Conservation (phyloP, 148 eudicot genomes). For the Rhododendron henanense region DNA sequence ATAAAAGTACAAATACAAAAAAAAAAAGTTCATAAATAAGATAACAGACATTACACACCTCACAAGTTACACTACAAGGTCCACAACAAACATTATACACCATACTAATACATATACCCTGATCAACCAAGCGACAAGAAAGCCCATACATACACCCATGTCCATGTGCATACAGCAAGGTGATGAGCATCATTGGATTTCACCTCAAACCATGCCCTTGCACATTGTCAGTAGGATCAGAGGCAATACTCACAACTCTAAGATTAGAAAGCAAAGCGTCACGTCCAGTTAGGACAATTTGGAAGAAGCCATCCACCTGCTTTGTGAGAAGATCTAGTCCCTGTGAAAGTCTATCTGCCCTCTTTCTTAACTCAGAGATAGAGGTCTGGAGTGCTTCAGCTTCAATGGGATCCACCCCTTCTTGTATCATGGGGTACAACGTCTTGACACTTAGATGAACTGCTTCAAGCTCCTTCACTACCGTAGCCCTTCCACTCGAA, state of each 20-base stretch:
- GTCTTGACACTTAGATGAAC: slow-evolving; percentile 42
- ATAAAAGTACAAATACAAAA: not conserved
- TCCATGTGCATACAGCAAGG: slow-evolving; percentile 15
- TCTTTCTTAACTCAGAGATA: slow-evolving; percentile 33
- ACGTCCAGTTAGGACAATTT: slow-evolving; percentile 69
- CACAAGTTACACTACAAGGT: slow-evolving; percentile 1
- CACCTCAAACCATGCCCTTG: slow-evolving; percentile 37
- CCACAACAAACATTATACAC: not conserved
- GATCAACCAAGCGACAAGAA: slow-evolving; percentile 7
- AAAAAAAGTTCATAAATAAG: not conserved
- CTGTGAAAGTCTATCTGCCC: slow-evolving; percentile 41
- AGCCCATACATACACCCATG: slow-evolving; percentile 30
- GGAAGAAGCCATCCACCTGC: slow-evolving; percentile 81
- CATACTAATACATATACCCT: not conserved
- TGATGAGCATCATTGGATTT: slow-evolving; percentile 11
- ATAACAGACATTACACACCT: not conserved
- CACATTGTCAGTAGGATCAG: slow-evolving; percentile 32
- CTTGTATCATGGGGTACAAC: slow-evolving; percentile 40
- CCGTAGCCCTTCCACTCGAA: slow-evolving; percentile 31
- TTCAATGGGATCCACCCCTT: slow-evolving; percentile 29
- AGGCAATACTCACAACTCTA: slow-evolving; percentile 35
- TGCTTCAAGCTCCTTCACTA: slow-evolving; percentile 65
- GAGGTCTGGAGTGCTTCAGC: slow-evolving; percentile 28
- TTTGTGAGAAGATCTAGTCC: slow-evolving; percentile 63
- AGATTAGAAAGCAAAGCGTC: slow-evolving; percentile 78